Conservation (phyloP, 2,329 filamentous ascomycete genomes). For the Diaporthe eres region DNA sequence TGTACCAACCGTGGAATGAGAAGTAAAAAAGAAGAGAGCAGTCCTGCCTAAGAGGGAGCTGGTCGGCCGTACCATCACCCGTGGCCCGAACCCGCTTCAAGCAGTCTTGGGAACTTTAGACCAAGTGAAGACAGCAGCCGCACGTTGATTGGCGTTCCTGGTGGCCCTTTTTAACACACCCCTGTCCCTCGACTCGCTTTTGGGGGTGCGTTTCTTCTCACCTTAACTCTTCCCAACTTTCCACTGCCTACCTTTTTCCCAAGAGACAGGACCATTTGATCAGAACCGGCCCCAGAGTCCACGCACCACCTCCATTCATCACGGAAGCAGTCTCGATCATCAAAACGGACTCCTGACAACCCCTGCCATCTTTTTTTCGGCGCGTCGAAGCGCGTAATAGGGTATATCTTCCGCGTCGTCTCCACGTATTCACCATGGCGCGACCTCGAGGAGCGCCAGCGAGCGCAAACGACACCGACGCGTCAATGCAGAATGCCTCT, state of each 20-base stretch:
- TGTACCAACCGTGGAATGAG: not conserved
- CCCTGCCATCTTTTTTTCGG: slow-evolving; percentile 43
- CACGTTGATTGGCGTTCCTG: slow-evolving; percentile 33
- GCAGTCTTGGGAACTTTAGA: slow-evolving; percentile 14
- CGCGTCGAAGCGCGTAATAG: slow-evolving; percentile 58
- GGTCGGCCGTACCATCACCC: not conserved
- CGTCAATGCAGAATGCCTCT: slow-evolving; percentile 74
- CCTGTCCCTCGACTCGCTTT: slow-evolving; percentile 39
- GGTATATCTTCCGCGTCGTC: slow-evolving; percentile 29
- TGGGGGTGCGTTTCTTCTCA: slow-evolving; percentile 39
- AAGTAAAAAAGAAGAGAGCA: not conserved
- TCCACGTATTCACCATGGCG: slow-evolving; percentile 62
- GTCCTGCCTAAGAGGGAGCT: not conserved
- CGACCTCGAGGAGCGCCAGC: slow-evolving; percentile 66
- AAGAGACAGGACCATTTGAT: slow-evolving; percentile 8
- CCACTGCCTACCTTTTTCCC: slow-evolving; percentile 34
- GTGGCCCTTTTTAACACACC: slow-evolving; percentile 33
- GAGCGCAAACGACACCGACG: slow-evolving; percentile 70
- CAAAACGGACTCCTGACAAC: slow-evolving; percentile 17
- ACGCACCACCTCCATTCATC: slow-evolving; percentile 9
- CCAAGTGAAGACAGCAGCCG: slow-evolving; percentile 32
- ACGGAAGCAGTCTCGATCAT: slow-evolving; percentile 4
- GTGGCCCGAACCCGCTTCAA: slow-evolving; percentile 4
- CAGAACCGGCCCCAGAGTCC: slow-evolving; percentile 25
- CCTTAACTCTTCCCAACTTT: slow-evolving; percentile 36